phyloP scores from a whole-genome alignment of 306 rosid species.

The Sicyos baderoa region DNA sequence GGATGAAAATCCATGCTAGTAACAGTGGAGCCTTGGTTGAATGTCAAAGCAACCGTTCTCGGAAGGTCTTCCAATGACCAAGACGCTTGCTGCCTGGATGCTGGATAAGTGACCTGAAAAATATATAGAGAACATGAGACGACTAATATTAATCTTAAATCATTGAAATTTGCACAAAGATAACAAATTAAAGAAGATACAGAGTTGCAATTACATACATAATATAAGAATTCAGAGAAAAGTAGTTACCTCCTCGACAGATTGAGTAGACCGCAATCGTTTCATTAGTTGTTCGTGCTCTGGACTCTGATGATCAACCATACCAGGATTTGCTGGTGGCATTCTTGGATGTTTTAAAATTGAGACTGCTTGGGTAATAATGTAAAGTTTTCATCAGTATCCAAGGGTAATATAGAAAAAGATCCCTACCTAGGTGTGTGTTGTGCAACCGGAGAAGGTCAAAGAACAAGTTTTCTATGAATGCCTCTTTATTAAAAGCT shows the following conservation, averaged over 20 bases:
- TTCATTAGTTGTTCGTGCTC: constrained; percentile 71
- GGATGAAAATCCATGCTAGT: constrained; percentile 98
- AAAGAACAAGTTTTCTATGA: too few relatives aligned
- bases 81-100: constrained; percentile 49
- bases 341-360: constrained; percentile 66
- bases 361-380: constrained; percentile 39
- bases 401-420: too few relatives aligned
- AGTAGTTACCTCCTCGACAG: constrained; percentile 59
- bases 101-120: constrained; percentile 58
- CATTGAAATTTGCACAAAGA: not conserved
- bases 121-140: constrained; percentile 19
- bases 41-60: constrained; percentile 52
- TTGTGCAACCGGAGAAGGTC: too few relatives aligned
- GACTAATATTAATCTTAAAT: constrained; percentile 22
- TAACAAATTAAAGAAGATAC: constrained; percentile 6
- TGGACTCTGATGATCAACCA: constrained; percentile 60
- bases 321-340: constrained; percentile 53
- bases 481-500: too few relatives aligned
- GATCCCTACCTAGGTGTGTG: too few relatives aligned
- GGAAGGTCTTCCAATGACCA: constrained; percentile 76
- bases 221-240: constrained; percentile 12
- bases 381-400: constrained; percentile 18
- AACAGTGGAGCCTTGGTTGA: constrained; percentile 70
- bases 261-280: constrained; percentile 53
- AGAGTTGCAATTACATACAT: not conserved